Percentiles rank a stretch among this genome's conserved stretches.
These are phyloP conservation scores for Suillus discolor DNA, from an alignment of 768 basidiomycete species.

Conservation along the genomic window DNA sequence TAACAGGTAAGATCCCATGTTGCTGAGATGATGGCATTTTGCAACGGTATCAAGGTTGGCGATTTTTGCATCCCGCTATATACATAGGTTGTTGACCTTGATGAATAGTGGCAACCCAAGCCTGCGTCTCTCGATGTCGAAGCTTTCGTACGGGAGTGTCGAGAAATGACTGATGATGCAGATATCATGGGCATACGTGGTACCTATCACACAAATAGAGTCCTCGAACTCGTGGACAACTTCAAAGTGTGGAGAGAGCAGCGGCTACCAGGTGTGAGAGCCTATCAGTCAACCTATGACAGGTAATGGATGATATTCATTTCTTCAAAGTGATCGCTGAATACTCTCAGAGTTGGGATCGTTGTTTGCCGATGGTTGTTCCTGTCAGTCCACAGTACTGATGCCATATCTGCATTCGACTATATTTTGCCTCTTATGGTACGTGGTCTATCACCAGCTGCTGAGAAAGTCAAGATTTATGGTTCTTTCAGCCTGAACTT, in stretches of 20 bases:
- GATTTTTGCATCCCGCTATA: not conserved
- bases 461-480: constrained; percentile 9
- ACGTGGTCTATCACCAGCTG: constrained; percentile 22
- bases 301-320: constrained; percentile 42
- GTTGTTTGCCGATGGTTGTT: constrained; percentile 80
- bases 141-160: constrained; percentile 69
- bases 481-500: constrained; percentile 59
- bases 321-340: not conserved
- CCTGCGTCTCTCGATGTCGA: constrained; percentile 64
- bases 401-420: constrained; percentile 76
- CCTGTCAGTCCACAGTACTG: constrained; percentile 71
- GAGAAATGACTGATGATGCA: constrained; percentile 49
- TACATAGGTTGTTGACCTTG: constrained; percentile 5
- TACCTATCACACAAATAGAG: constrained; percentile 57
- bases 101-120: constrained; percentile 59
- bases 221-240: constrained; percentile 59
- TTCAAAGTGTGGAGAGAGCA: constrained; percentile 74
- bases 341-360: constrained; percentile 53
- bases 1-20: constrained; percentile 72
- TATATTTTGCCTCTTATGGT: constrained; percentile 85
- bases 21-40: constrained; percentile 71
- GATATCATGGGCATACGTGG: constrained; percentile 81
- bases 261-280: constrained; percentile 72
- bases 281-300: constrained; percentile 87
- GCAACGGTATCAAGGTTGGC: constrained; percentile 70